Base-by-base conservation (phyloP, 75 land plant species). In the Adiantum capillusveneris region DNA sequence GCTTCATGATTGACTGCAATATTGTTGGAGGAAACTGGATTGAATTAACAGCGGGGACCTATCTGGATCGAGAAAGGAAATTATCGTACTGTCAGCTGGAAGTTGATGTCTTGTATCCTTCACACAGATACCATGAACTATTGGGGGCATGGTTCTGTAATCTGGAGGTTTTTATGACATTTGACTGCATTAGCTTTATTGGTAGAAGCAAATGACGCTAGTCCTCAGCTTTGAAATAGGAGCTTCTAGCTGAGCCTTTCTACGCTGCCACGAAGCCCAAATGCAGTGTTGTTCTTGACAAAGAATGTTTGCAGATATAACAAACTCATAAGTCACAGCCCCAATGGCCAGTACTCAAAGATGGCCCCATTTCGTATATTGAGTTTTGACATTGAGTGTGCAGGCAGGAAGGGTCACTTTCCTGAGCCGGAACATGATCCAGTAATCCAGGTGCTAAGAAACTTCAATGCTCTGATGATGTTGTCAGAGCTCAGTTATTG, bases 361-460 rank as follows among this genome's bases (percentile, higher is more conserved):
- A 85, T 94, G 93, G 98, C 98, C 58, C 98, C 96, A 27, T 94
- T 94, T 75, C 82, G 98, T 12, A 94, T 94, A 42, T 70, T 94
- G 60, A 94, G 98, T 78, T 89, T 94, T 79, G 98, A 94, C 64
- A 94, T 94, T 66, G 98, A 94, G 67, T 94, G 98, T 78, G 98
- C 98, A 45, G 98, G 98, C 25, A 86, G 98, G 27, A 94, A 94
- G 73, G 98, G 98, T n/a, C 96, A 72, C 73, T 94, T 94, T 72
- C 98, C 98, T 29, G 98, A 90, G 72, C 85, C 98, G 18, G 80
- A 46, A 19, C 87, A 94, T 65, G 98, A 94, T 74, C 98, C 98
- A 65, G 98, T 94, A 28, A 94, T 94, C 58, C 98, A 94, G 98
- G 98, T 82, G 41, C 6, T 18, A 18, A 31, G 29, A 30, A 7